Evolutionary conservation across 805 yeast species (phyloP).

Genomic region (Maudiozyma pseudohumilis): DNA sequence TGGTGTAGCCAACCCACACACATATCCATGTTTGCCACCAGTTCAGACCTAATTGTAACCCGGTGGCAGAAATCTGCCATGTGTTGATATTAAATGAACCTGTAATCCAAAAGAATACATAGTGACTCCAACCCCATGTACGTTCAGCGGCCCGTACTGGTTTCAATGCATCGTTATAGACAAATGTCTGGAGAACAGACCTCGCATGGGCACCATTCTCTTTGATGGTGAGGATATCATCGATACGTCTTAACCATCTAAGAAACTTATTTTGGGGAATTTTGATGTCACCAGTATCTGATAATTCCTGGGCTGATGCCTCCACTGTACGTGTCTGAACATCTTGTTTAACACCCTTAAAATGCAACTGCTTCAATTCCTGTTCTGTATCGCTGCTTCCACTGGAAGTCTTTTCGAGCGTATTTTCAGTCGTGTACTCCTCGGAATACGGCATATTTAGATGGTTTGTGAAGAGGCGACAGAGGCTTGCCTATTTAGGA

Average conservation of each 20-base stretch:
- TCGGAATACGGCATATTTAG: too few relatives aligned
- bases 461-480: too few relatives aligned
- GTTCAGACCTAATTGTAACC: slow-evolving; percentile 63
- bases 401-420: too few relatives aligned
- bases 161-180: slow-evolving; percentile 67
- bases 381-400: too few relatives aligned
- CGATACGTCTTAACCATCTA: not conserved
- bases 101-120: slow-evolving; percentile 75
- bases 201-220: not conserved
- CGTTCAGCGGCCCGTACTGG: slow-evolving; percentile 71
- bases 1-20: slow-evolving; percentile 75
- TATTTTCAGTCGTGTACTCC: too few relatives aligned
- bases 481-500: too few relatives aligned
- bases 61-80: slow-evolving; percentile 88
- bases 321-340: too few relatives aligned
- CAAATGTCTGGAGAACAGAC: slow-evolving; percentile 31
- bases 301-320: too few relatives aligned
- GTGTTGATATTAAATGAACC: slow-evolving; percentile 87
- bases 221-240: slow-evolving; percentile 3
- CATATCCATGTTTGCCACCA: slow-evolving; percentile 94
- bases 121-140: slow-evolving; percentile 78
- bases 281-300: too few relatives aligned
- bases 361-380: too few relatives aligned
- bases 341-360: too few relatives aligned
- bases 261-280: not conserved